Evolutionary conservation across 495 filamentous ascomycete species (phyloP).

Genomic region (Xylaria acuta): DNA sequence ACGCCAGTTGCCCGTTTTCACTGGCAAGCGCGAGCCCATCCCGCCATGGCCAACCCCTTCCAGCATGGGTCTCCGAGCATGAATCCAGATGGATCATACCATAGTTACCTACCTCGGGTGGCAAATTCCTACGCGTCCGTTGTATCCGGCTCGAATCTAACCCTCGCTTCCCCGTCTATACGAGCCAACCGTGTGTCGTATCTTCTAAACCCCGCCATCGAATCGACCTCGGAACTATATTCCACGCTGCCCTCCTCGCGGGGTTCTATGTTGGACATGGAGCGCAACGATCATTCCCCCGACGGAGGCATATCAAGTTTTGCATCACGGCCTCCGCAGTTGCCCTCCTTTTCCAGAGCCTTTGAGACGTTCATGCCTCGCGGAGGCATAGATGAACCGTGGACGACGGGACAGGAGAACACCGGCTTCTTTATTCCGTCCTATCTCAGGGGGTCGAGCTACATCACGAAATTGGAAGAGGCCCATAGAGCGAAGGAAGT

Average conservation of each 20-base stretch:
- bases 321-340: conserved; percentile 40
- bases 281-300: conserved; percentile 37
- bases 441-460: conserved; percentile 78
- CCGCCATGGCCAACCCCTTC: conserved; percentile 42
- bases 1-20: background rate
- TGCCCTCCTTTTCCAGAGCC: conserved; percentile 67
- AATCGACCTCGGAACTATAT: conserved; percentile 49
- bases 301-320: conserved; percentile 42
- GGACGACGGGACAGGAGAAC: conserved; percentile 34
- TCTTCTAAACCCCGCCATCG: conserved; percentile 61
- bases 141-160: conserved; percentile 66
- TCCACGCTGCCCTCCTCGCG: conserved; percentile 46
- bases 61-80: conserved; percentile 36
- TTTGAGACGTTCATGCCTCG: conserved; percentile 58
- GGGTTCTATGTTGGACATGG: conserved; percentile 33
- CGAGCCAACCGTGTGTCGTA: conserved; percentile 65
- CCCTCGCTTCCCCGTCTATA: conserved; percentile 49
- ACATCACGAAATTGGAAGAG: conserved; percentile 75
- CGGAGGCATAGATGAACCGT: conserved; percentile 35
- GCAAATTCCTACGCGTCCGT: conserved; percentile 81
- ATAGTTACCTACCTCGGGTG: conserved; percentile 40
- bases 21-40: conserved; percentile 11
- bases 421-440: conserved; percentile 74
- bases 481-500: conserved; percentile 67
- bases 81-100: conserved; percentile 39